Evolutionary conservation across 768 basidiomycete species (phyloP).

Genomic region (Boletus patriciae): DNA sequence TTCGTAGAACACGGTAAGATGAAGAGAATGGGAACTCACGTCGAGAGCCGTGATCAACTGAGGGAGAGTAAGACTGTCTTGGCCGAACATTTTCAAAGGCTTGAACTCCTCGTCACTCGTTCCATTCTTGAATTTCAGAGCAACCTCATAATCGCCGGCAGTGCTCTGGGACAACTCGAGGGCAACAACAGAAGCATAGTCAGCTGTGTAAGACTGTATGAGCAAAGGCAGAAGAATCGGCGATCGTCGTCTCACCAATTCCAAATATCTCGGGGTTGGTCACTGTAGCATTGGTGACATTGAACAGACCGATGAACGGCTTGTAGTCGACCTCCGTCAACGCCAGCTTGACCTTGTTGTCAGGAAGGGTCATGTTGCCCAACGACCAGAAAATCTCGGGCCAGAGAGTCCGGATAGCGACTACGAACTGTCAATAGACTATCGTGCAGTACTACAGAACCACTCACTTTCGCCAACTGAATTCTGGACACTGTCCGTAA

Average conservation of each 20-base stretch:
- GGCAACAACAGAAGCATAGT: slow-evolving; percentile 69
- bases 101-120: slow-evolving; percentile 55
- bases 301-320: slow-evolving; percentile 85
- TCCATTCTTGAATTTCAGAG: slow-evolving; percentile 83
- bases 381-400: slow-evolving; percentile 70
- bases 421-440: slow-evolving; percentile 37
- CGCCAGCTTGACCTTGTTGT: slow-evolving; percentile 74
- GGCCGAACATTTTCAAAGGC: slow-evolving; percentile 67
- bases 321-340: slow-evolving; percentile 82
- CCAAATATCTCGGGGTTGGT: slow-evolving; percentile 60
- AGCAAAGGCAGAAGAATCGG: background rate
- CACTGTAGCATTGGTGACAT: slow-evolving; percentile 63
- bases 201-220: slow-evolving; percentile 44
- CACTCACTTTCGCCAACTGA: slow-evolving; percentile 76
- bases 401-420: slow-evolving; percentile 76
- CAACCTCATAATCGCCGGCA: slow-evolving; percentile 69
- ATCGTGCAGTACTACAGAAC: background rate
- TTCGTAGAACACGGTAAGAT: background rate
- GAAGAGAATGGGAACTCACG: slow-evolving; percentile 7
- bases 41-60: slow-evolving; percentile 17
- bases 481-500: slow-evolving; percentile 55
- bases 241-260: slow-evolving; percentile 51
- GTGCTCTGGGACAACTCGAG: slow-evolving; percentile 66
- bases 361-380: slow-evolving; percentile 71
- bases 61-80: slow-evolving; percentile 23